Percentiles rank a stretch among this genome's conserved stretches.
Conservation (phyloP, 768 basidiomycete genomes). For the Lentinula guzmanii region DNA sequence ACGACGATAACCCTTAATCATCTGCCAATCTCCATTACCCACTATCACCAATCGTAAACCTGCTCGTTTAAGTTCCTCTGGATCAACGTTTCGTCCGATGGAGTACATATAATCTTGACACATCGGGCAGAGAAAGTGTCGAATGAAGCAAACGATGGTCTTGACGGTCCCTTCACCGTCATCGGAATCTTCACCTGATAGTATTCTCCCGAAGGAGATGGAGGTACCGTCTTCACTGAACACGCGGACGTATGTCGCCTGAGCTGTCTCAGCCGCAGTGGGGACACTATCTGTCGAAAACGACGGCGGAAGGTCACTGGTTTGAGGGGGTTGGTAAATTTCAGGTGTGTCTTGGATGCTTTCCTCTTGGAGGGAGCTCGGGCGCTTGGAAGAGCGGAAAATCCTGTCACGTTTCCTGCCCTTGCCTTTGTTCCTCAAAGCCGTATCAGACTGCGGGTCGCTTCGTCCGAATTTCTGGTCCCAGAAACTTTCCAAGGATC, state of each 20-base stretch:
- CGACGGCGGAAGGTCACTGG: background rate
- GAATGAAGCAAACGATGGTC: slow-evolving; percentile 62
- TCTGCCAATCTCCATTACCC: slow-evolving; percentile 57
- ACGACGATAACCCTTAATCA: slow-evolving; percentile 55
- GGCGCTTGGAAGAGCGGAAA: background rate
- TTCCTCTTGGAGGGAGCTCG: background rate
- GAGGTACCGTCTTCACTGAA: slow-evolving; percentile 48
- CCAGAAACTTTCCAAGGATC: background rate
- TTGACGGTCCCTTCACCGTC: slow-evolving; percentile 13
- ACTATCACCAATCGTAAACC: slow-evolving; percentile 56
- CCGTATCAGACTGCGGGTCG: background rate
- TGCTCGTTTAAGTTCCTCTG: slow-evolving; percentile 38
- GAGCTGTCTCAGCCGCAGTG: slow-evolving; percentile 9
- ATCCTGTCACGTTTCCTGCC: background rate
- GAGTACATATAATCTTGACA: slow-evolving; percentile 70
- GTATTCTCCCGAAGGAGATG: slow-evolving; percentile 50
- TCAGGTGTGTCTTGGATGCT: background rate
- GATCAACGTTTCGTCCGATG: slow-evolving; percentile 43
- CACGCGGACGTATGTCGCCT: slow-evolving; percentile 42
- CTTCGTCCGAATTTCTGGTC: background rate
- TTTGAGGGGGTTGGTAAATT: too few relatives aligned
- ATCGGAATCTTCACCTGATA: background rate
- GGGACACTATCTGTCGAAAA: slow-evolving; percentile 10
- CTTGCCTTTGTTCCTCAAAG: background rate
- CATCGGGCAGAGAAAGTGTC: slow-evolving; percentile 63